Evolutionary conservation across 345 rosid species (phyloP).

Genomic region (Camelina sativa): DNA sequence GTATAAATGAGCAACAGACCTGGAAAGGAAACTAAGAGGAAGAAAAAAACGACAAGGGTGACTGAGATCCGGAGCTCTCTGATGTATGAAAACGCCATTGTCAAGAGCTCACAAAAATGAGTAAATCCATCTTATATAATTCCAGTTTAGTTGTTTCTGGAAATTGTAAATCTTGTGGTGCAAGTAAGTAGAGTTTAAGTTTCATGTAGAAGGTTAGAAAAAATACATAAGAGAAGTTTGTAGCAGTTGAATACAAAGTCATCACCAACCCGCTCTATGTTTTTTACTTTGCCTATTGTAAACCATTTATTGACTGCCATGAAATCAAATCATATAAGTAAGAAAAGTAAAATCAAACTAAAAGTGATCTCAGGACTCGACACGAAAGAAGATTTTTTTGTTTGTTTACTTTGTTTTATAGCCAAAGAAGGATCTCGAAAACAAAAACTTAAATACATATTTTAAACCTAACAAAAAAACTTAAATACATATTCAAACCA

Average conservation of each 20-base stretch:
- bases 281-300: constrained; percentile 20
- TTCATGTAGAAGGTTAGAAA: constrained; percentile 28
- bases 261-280: constrained; percentile 60
- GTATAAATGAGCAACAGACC: constrained; percentile 39
- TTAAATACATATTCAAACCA: constrained; percentile 40
- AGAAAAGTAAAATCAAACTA: constrained; percentile 28
- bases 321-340: neutral
- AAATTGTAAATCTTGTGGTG: constrained; percentile 28
- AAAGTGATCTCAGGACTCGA: constrained; percentile 6
- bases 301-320: constrained; percentile 16
- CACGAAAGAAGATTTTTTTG: constrained; percentile 24
- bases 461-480: neutral
- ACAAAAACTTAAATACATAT: neutral
- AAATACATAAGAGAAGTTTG: constrained; percentile 29
- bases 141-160: constrained; percentile 15
- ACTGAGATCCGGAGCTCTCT: constrained; percentile 43
- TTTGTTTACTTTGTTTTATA: neutral
- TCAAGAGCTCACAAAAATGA: constrained; percentile 15
- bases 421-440: neutral
- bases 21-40: constrained; percentile 45
- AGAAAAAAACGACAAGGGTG: constrained; percentile 35
- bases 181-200: constrained; percentile 32
- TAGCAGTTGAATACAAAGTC: constrained; percentile 67
- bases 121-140: constrained; percentile 21
- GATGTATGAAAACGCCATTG: constrained; percentile 52